These are phyloP conservation scores for Colletotrichum costaricense DNA, from an alignment of 2,329 filamentous ascomycete genomes.

Conservation along the genomic window DNA sequence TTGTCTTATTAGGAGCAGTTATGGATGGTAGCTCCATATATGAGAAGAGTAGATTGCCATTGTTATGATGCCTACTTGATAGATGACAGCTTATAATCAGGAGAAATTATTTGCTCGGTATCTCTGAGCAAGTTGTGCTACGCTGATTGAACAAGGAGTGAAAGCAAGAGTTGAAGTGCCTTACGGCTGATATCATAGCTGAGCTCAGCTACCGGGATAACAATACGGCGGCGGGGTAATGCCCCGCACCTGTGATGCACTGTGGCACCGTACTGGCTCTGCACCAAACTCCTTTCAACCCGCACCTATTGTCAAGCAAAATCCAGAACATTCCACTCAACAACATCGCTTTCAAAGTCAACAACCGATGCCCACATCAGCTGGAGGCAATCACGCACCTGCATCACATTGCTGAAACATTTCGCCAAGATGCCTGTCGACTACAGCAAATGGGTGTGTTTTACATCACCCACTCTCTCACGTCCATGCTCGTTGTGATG, in stretches of 20 bases:
- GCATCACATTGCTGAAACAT: constrained; percentile 30
- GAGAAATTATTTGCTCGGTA: no score
- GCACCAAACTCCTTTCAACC: constrained; percentile 1
- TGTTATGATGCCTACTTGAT: background rate
- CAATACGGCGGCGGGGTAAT: constrained; percentile 22
- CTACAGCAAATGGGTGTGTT: constrained; percentile 76
- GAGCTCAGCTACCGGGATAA: background rate
- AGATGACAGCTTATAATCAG: background rate
- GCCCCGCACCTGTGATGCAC: constrained; percentile 33
- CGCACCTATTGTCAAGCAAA: background rate
- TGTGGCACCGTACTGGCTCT: constrained; percentile 20
- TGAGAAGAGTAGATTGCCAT: background rate
- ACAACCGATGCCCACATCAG: constrained; percentile 4
- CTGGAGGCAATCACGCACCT: constrained; percentile 3
- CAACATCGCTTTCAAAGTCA: background rate
- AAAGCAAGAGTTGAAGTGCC: background rate
- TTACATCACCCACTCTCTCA: background rate
- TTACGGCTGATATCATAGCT: constrained; percentile 21
- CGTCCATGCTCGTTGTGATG: background rate
- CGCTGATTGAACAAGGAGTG: background rate
- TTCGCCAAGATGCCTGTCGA: constrained; percentile 60
- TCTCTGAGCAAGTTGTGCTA: background rate
- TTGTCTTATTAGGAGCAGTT: background rate
- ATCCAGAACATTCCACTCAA: constrained; percentile 38
- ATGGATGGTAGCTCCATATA: no score